These are phyloP conservation scores for Sordariomycetes sp. DNA, from an alignment of 2,329 filamentous ascomycete genomes.

Conservation along the genomic window DNA sequence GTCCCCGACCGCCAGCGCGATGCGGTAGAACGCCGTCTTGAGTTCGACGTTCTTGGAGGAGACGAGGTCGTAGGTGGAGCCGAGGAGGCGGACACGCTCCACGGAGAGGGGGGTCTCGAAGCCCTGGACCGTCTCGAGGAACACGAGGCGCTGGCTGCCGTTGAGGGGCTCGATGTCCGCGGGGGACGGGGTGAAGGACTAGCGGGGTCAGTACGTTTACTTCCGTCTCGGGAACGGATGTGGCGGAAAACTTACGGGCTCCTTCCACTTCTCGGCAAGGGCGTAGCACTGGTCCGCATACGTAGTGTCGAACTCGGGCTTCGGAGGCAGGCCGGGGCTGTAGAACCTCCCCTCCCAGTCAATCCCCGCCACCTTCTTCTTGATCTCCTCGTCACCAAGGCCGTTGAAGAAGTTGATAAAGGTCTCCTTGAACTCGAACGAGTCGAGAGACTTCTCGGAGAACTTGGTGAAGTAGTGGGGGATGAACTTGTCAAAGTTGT, in stretches of 20 bases:
- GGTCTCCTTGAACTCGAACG: conserved; percentile 86
- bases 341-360: conserved; percentile 92
- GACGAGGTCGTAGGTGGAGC: conserved; percentile 60
- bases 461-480: conserved; percentile 86
- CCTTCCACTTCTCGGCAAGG: conserved; percentile 73
- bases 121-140: conserved; percentile 69
- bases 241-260: conserved; percentile 29
- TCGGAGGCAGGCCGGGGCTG: conserved; percentile 76
- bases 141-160: conserved; percentile 84
- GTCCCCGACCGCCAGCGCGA: conserved; percentile 68
- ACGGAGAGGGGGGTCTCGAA: conserved; percentile 53
- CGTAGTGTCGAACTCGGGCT: conserved; percentile 82
- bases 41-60: conserved; percentile 81
- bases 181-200: conserved; percentile 52
- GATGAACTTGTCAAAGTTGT: conserved; percentile 92
- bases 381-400: conserved; percentile 49
- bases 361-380: conserved; percentile 57
- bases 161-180: conserved; percentile 65
- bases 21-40: conserved; percentile 65
- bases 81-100: conserved; percentile 60
- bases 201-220: conserved; percentile 11
- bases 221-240: not conserved
- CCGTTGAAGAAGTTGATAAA: conserved; percentile 73
- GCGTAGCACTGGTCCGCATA: conserved; percentile 78
- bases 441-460: conserved; percentile 79